These are phyloP conservation scores for Coprinopsis marcescibilis DNA, from an alignment of 768 basidiomycete species.

Conservation along the genomic window DNA sequence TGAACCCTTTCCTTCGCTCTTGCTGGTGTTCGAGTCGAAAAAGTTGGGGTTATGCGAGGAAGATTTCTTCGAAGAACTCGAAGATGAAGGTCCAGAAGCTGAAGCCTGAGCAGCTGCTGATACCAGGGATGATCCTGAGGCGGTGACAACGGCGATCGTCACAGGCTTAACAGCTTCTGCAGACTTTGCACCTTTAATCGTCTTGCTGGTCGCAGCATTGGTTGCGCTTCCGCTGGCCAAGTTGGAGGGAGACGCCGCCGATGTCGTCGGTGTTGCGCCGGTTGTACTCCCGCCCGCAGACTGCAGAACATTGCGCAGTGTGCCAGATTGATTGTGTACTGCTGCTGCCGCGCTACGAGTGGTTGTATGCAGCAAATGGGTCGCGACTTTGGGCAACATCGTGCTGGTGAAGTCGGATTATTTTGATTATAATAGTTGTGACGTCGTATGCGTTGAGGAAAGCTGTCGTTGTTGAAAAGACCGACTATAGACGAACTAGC, in stretches of 20 bases:
- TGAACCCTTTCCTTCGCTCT: conserved; percentile 28
- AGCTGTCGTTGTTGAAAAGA: neutral
- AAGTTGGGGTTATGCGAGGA: neutral
- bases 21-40: conserved; percentile 2
- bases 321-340: conserved; percentile 66
- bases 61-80: neutral
- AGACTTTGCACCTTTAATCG: neutral
- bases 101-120: neutral
- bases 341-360: conserved; percentile 71
- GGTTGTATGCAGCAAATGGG: conserved; percentile 70
- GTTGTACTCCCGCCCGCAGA: too few relatives aligned
- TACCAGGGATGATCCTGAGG: neutral
- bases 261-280: too few relatives aligned
- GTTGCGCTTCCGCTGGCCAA: too few relatives aligned
- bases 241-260: too few relatives aligned
- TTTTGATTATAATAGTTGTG: neutral
- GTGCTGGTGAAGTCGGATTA: neutral
- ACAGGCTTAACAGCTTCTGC: neutral
- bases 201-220: neutral
- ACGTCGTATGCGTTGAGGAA: neutral
- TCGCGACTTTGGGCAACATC: conserved; percentile 83
- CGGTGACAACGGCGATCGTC: conserved; percentile 1
- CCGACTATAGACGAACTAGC: too few relatives aligned
- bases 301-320: conserved; percentile 75
- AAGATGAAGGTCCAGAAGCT: neutral